Evolutionary conservation across 2,329 filamentous ascomycete species (phyloP).

Genomic region (Trichophyton equinum): DNA sequence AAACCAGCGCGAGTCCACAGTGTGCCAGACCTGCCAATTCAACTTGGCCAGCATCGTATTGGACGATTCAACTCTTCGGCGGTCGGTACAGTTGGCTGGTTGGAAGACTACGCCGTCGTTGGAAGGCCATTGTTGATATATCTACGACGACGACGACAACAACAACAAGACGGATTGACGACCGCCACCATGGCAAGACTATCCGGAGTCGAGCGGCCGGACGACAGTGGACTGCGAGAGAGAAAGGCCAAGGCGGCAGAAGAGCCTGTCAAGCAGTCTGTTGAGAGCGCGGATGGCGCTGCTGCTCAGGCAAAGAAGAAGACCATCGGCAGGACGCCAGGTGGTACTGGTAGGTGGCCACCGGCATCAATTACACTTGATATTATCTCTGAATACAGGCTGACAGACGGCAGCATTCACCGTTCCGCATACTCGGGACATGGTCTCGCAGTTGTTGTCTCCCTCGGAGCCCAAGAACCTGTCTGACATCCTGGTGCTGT

Average conservation of each 20-base stretch:
- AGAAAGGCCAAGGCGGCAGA: slow-evolving; percentile 31
- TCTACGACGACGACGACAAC: not conserved
- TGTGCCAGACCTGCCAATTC: slow-evolving; percentile 1
- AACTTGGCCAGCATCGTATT: slow-evolving; percentile 4
- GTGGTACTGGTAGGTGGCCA: slow-evolving; percentile 64
- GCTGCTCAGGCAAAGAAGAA: slow-evolving; percentile 41
- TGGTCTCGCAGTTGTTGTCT: slow-evolving; percentile 94
- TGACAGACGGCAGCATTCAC: slow-evolving; percentile 60
- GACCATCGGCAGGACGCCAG: slow-evolving; percentile 82
- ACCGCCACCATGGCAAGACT: not conserved
- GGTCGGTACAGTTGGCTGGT: too few species aligned
- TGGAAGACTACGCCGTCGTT: not conserved
- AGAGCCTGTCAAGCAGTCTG: slow-evolving; percentile 32
- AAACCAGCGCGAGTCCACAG: not conserved
- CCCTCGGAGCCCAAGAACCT: slow-evolving; percentile 91
- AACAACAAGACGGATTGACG: not conserved
- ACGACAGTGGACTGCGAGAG: slow-evolving; percentile 35
- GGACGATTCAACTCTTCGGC: not conserved
- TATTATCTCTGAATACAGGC: not conserved
- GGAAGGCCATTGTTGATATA: not conserved
- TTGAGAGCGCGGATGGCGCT: slow-evolving; percentile 19
- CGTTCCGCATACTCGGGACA: slow-evolving; percentile 92
- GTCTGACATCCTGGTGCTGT: slow-evolving; percentile 69
- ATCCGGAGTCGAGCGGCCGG: slow-evolving; percentile 6
- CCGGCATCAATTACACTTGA: too few species aligned